Evolutionary conservation across 2,329 filamentous ascomycete species (phyloP), one percentile per base, ranked within the genome.

Genomic region (Mycosphaerella arachidis): DNA sequence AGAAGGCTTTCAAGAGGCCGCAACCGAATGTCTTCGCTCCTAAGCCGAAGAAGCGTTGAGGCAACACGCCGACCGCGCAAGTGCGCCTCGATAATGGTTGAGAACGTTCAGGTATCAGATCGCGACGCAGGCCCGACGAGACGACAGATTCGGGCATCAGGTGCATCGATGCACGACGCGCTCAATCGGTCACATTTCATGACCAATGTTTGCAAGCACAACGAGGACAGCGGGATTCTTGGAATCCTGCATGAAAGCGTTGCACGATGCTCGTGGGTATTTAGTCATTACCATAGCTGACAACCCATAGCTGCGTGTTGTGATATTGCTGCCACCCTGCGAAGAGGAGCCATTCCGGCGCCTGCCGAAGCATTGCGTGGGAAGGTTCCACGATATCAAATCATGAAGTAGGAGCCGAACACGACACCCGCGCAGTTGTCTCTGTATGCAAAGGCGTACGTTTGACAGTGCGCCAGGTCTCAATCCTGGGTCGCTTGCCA

Each of bases 1-100:
- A 60, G 56, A 52, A 57, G 40, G 58, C 58, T 31, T 58, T 60
- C 51, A 58, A 60, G 37, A 60, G 56, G 33, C 40, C 46, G 8
- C 20, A 18, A 27, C 46, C 20, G 46, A 30, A 27, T 43, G 40
- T 43, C 40, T 43, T 43, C n/a, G 40, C 40, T 5, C 40, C 40
- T 16, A 43, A 43, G 40, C 13, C 40, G 40, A 43, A 43, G 40
- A 43, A 43, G 40, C 40, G 40, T 43, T 43, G 40, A 43, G 16
- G n/a, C 7, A n/a, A 18, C 40, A 43, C n/a, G 40, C 40, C 13
- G 8, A 7, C 16, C n/a, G 40, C 40, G 7, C 13, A 18, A 4
- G 4, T 43, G 13, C n/a, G n/a, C 40, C 18, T 43, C 40, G 13
- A 43, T 43, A 7, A 18, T 43, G 7, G 40, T 18, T n/a, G 13